Evolutionary conservation across 164 flowering plant genomes (phyloP).

Genomic region (Tetracentron sinense): DNA sequence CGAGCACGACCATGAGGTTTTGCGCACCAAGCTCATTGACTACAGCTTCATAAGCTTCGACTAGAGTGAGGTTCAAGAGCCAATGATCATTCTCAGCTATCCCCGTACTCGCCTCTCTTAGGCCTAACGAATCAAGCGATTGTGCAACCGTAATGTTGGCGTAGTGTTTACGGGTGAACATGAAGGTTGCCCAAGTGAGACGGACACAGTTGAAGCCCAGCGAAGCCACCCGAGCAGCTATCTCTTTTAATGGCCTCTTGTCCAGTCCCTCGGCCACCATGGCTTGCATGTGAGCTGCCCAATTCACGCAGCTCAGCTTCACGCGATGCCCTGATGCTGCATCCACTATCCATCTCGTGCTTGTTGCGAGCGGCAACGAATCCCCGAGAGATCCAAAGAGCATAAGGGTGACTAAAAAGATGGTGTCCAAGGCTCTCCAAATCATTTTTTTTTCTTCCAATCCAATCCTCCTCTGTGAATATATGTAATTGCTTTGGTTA

Average conservation of each 20-base stretch:
- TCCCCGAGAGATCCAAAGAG: slow-evolving; percentile 10
- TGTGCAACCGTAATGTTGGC: slow-evolving; percentile 21
- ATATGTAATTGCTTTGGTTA: no score
- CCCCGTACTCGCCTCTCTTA: slow-evolving; percentile 20
- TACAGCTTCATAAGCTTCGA: slow-evolving; percentile 29
- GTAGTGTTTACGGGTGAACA: slow-evolving; percentile 24
- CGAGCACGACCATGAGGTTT: slow-evolving; percentile 37
- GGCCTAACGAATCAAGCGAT: slow-evolving; percentile 17
- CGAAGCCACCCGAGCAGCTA: neutral
- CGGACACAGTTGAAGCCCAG: slow-evolving; percentile 32
- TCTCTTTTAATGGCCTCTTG: slow-evolving; percentile 16
- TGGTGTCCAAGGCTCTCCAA: neutral
- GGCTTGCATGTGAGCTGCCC: slow-evolving; percentile 23
- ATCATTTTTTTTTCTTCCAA: neutral
- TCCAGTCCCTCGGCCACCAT: slow-evolving; percentile 31
- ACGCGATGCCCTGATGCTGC: slow-evolving; percentile 21
- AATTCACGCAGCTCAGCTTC: slow-evolving; percentile 27
- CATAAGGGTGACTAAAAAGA: neutral
- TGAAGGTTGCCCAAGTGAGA: slow-evolving; percentile 28
- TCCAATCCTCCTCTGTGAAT: no score
- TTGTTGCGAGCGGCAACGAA: slow-evolving; percentile 38
- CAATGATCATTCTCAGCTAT: slow-evolving; percentile 29
- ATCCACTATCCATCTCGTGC: slow-evolving; percentile 21
- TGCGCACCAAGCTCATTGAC: slow-evolving; percentile 22
- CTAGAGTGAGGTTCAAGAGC: slow-evolving; percentile 20